These are phyloP conservation scores for Thraustotheca clavata DNA, from an alignment of 352 stramenopile species.

Conservation along the genomic window DNA sequence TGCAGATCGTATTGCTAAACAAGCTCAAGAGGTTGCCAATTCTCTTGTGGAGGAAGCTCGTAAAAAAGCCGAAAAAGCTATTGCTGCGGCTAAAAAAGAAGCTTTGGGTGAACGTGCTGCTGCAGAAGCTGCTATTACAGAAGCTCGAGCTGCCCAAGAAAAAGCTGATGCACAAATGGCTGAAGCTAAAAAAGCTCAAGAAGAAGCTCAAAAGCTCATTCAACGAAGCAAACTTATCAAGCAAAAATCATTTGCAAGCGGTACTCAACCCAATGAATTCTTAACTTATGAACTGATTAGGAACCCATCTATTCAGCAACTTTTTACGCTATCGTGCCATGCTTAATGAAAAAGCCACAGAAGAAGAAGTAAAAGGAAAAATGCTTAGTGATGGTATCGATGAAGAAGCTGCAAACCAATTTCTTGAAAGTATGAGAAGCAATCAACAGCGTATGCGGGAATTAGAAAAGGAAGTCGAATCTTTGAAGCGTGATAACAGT, in stretches of 20 bases:
- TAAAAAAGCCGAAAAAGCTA: background rate
- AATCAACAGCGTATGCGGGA: constrained; percentile 1
- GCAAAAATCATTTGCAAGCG: constrained; percentile 9
- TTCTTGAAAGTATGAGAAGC: constrained; percentile 1
- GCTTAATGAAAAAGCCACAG: constrained; percentile 1
- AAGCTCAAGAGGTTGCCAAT: constrained; percentile 12
- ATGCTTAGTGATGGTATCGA: constrained; percentile 13
- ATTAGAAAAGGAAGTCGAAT: constrained; percentile 25
- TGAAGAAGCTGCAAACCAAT: constrained; percentile 2
- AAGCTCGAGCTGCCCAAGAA: constrained; percentile 1
- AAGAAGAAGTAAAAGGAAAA: background rate
- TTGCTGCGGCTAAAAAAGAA: background rate
- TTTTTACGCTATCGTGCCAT: constrained; percentile 18
- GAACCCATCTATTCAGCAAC: background rate
- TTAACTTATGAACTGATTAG: background rate
- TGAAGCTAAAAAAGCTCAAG: constrained; percentile 10
- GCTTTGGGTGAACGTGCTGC: constrained; percentile 8
- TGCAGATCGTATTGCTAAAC: constrained; percentile 6
- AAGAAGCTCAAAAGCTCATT: constrained; percentile 17
- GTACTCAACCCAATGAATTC: background rate
- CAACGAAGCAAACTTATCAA: constrained; percentile 15
- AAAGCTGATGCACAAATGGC: constrained; percentile 18
- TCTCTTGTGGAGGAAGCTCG: constrained; percentile 2
- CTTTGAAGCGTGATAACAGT: constrained; percentile 22
- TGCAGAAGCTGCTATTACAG: constrained; percentile 2